Base-by-base conservation (phyloP, 345 rosid species). In the Populus tremula region DNA sequence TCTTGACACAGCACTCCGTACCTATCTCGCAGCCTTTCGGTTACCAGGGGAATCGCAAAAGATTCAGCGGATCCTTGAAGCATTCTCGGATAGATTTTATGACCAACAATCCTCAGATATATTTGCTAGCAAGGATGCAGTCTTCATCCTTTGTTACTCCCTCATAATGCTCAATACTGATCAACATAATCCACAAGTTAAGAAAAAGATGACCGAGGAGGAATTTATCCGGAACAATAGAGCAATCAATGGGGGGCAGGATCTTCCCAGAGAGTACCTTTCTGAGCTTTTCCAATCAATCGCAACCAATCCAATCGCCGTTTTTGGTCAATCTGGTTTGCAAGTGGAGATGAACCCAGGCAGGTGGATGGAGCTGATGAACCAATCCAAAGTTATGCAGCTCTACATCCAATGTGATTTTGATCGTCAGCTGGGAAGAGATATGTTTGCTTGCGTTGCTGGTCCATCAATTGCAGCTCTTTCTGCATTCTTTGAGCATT, bases 91-190 rank as follows among this genome's bases (percentile, higher is more conserved):
- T 71, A 83, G 85, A 71, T 95, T 89, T 80, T 91, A 84, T 25
- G 87, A 87, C 23, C 96, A 91, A 43, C 97, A 93, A 74, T 82
- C 96, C 1, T 79, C 88, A 0, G 93, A 93, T 13, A 82, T 91
- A 5, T 92, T 95, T 73, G 93, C 89, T 18, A 84, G 86, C 56
- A 92, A 95, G 80, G 98, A 95, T 61, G 85, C 94, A 0, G 94
- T 92, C 70, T 87, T 84, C 36, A 88, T 95, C 5, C 76, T 95
- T 8, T 93, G 97, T 27, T 95, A 95, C 82, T 95, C 99, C 1
- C 88, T 95, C 74, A 93, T 95, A 27, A 95, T 95, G 99, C 97
- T 95, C 49, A 95, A 95, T 49, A 93, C 99, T 0, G 98, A 95
- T 75, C 97, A 90, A 35, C 98, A 95, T 79, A 95, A 95, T 67